Base-by-base conservation (phyloP, 768 basidiomycete species). In the Boletales sp. region DNA sequence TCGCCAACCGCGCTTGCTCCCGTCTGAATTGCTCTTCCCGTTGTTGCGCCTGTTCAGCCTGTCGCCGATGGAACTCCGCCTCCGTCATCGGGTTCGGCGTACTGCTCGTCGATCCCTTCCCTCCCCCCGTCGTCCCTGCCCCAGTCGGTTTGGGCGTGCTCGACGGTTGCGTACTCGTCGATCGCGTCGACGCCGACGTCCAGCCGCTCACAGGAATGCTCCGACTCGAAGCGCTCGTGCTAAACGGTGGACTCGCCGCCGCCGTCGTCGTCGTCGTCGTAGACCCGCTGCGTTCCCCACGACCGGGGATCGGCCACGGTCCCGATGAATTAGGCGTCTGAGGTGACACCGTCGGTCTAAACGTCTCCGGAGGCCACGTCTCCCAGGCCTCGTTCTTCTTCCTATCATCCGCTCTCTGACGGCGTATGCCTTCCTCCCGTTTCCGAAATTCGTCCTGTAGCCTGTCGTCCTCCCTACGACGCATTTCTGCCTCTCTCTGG, bases 1-100 rank as follows among this genome's bases (percentile, higher is more conserved):
- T 73, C 60, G 84, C 83, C 55, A 77, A 38, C 39, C 74, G 72
- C 63, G 85, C 84, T 62, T 89, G 85, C 63, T 87, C 83, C 50
- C 74, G 74, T 39, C 78, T 78, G 69, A 87, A 89, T 47, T 72
- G 73, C 71, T 87, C 86, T 60, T 84, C 81, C 62, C 86, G 87
- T 52, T 76, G 73, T 40, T 79, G 74, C 27, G 78, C 77, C 29
- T 82, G 78, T 58, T 87, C 83, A 18, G 76, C 81, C 53, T 85
- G 82, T 14, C 79, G 79, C 29, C 83, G 79, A 17, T 75, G 70
- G 77, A 84, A 82, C 45, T 86, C 83, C 5, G 74, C 73, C 53
- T 83, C 78, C 11, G 73, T 55, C 13, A 62, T 35, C 31, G 65
- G 9, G n/a, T n/a, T 58, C 15, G 58, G 62, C 8, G 57, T 54